Evolutionary conservation across 768 basidiomycete genomes (phyloP), one percentile per base, ranked within the genome.

Genomic region (Mycena venus): DNA sequence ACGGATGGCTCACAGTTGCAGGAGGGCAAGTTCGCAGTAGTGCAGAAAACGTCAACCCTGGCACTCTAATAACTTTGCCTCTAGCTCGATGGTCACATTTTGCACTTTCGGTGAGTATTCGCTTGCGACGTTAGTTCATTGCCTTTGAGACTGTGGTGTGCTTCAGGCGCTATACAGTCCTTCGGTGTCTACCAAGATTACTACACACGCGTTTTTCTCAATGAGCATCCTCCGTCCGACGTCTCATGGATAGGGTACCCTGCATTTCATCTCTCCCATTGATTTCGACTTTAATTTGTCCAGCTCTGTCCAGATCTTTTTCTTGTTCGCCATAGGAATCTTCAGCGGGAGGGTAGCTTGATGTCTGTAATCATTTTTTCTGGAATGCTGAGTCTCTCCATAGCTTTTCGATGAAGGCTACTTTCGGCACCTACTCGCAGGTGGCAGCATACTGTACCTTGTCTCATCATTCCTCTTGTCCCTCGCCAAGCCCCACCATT

Each of bases 381-480:
- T 9, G 9, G 31, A 29, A 17, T 49, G 29, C n/a, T 25, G 17
- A 55, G n/a, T n/a, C 27, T n/a, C n/a, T 11, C 8, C 9, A 25
- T 34, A 65, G 64, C 64, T 65, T 25, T 88, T 90, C 62, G 89
- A 90, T 44, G 82, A 84, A 21, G 89, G 89, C 36, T 89, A 89
- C 77, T 89, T 89, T 75, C 85, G 86, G 64, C 85, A 86, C 44
- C 82, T 83, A 55, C 71, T 88, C 34, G 76, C 85, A 27, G 78
- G 80, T 5, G 88, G 87, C 0, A 84, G 82, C 32, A 47, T 84
- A 31, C 78, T 88, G 10, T 88, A 88, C 74, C 78, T 86, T 4
- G 82, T 88, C 75, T 88, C 87, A 85, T 88, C 86, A 19, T 90
- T 90, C 80, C 88, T 90, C 86, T 78, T 91, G 9, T 90, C 89